Conservation (phyloP, 148 eudicot genomes). For the Spergularia bocconei region DNA sequence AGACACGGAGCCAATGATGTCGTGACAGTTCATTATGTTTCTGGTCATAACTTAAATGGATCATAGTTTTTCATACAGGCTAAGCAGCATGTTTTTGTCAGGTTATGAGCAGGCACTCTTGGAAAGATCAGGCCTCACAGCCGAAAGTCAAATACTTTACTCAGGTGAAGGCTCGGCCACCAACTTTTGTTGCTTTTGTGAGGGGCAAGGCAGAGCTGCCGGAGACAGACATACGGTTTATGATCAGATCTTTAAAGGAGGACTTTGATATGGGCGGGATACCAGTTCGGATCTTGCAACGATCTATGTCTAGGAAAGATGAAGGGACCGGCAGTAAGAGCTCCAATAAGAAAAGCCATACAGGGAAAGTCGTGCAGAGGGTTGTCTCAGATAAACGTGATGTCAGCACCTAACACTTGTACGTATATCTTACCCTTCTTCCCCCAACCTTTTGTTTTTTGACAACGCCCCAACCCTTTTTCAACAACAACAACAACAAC, state of each 20-base stretch:
- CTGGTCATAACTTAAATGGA: neutral
- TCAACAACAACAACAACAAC: no score
- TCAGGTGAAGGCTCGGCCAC: conserved; percentile 96
- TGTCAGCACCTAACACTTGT: neutral
- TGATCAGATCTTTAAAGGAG: conserved; percentile 82
- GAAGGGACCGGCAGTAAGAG: conserved; percentile 21
- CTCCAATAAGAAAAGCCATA: conserved; percentile 23
- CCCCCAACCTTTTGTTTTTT: no score
- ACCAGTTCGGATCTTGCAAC: conserved; percentile 80
- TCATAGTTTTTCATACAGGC: neutral
- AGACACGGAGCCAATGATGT: neutral
- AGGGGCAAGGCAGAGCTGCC: conserved; percentile 67
- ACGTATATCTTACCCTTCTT: no score
- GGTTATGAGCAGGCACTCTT: conserved; percentile 99
- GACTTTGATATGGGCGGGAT: conserved; percentile 93
- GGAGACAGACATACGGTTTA: conserved; percentile 78
- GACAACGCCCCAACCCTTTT: no score
- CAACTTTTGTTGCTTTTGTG: conserved; percentile 91
- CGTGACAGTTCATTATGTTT: neutral
- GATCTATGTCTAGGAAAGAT: conserved; percentile 36
- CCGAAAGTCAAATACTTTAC: conserved; percentile 94
- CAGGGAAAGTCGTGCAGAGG: conserved; percentile 34
- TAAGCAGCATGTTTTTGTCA: conserved; percentile 25
- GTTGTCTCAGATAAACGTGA: conserved; percentile 61
- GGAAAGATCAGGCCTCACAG: conserved; percentile 85